Evolutionary conservation across 257 asterid species (phyloP).

Genomic region (Cruciata laevipes): DNA sequence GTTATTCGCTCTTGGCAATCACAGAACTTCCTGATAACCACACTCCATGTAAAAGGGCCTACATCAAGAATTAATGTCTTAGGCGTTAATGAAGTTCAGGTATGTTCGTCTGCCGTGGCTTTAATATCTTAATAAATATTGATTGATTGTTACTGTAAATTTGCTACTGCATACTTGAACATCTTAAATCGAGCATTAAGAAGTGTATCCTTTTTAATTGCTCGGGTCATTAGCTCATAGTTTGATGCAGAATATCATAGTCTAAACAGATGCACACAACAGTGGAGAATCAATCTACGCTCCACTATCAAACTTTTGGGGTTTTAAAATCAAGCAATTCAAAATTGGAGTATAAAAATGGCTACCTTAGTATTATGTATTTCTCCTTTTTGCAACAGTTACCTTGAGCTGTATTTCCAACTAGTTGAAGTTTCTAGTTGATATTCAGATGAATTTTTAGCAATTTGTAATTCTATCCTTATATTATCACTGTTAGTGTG

Average conservation of each 20-base stretch:
- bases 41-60: slow-evolving; percentile 71
- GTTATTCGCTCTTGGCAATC: slow-evolving; percentile 97
- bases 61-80: slow-evolving; percentile 67
- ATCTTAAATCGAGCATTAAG: background rate
- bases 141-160: background rate
- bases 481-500: background rate
- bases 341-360: background rate
- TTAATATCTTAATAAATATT: background rate
- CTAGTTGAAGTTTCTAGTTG: background rate
- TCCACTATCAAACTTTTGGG: background rate
- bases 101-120: slow-evolving; percentile 12
- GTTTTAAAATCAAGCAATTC: background rate
- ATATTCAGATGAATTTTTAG: background rate
- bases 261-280: background rate
- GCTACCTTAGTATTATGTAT: background rate
- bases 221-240: background rate
- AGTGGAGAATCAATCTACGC: background rate
- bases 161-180: background rate
- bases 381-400: background rate
- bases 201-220: background rate
- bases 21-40: slow-evolving; percentile 70
- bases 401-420: background rate
- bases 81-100: slow-evolving; percentile 96
- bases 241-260: background rate
- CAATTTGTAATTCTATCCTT: background rate